A percentile compares a stretch with the other conserved stretches of the same genome.
These are phyloP conservation scores for Physcia stellaris DNA, from an alignment of 495 filamentous ascomycete genomes.

Conservation along the genomic window DNA sequence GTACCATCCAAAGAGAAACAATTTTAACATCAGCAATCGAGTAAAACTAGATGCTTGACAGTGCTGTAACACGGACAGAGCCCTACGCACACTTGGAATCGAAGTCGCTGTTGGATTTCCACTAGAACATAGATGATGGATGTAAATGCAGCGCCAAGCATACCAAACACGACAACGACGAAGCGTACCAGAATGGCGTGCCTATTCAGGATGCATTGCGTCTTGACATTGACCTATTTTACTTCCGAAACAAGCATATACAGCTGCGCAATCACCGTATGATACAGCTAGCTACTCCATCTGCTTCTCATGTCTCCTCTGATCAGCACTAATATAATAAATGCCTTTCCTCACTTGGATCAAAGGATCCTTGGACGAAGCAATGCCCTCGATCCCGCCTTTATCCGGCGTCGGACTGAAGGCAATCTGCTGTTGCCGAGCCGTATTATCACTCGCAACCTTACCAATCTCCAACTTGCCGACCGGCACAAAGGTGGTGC, in stretches of 20 bases:
- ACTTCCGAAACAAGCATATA: neutral
- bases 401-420: constrained; percentile 5
- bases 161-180: no score
- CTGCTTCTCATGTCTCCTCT: constrained; percentile 1
- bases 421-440: constrained; percentile 7
- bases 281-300: constrained; percentile 3
- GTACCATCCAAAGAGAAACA: no score
- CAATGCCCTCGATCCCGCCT: constrained; percentile 6
- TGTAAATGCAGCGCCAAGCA: no score
- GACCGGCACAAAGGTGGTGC: constrained; percentile 5
- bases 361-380: constrained; percentile 3
- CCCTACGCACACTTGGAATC: no score
- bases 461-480: constrained; percentile 5
- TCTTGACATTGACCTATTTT: no score
- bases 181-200: no score
- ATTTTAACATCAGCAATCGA: no score
- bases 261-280: neutral
- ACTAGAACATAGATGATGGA: no score
- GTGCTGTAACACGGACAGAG: no score
- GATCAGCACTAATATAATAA: constrained; percentile 4
- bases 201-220: no score
- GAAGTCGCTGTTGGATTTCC: no score
- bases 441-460: constrained; percentile 2
- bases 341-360: constrained; percentile 1
- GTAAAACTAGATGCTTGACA: no score